Percentiles rank a stretch among this genome's conserved stretches.
These are phyloP conservation scores for Amaranthus cruentus DNA, from an alignment of 148 eudicot genomes.

Conservation along the genomic window DNA sequence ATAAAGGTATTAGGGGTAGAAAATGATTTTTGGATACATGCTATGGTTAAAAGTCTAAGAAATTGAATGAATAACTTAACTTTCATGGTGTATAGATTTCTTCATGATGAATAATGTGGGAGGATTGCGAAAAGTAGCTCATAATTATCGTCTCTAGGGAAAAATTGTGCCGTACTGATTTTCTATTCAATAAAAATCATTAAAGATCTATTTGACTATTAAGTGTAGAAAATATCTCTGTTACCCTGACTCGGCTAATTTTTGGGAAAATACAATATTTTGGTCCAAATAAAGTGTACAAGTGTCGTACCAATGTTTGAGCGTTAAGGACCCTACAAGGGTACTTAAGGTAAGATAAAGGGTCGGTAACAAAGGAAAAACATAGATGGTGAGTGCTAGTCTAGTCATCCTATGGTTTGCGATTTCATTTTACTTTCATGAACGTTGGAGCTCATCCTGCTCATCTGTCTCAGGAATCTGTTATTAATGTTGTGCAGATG, in stretches of 20 bases:
- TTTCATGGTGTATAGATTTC: background rate
- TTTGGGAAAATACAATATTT: too few species aligned
- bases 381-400: background rate
- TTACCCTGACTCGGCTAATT: too few species aligned
- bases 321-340: too few species aligned
- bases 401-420: background rate
- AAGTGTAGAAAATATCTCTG: too few species aligned
- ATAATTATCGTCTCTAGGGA: background rate
- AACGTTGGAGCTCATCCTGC: background rate
- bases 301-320: too few species aligned
- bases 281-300: too few species aligned
- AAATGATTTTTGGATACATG: background rate
- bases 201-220: background rate
- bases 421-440: conserved; percentile 1
- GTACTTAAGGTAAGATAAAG: too few species aligned
- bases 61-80: background rate
- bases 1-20: background rate
- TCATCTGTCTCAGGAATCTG: conserved; percentile 4
- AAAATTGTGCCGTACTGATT: background rate
- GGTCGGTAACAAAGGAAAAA: too few species aligned
- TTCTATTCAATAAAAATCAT: background rate
- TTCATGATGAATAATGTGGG: background rate
- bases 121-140: background rate
- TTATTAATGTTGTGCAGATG: conserved; percentile 34
- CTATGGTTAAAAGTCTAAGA: background rate